Percentiles rank a stretch among this genome's conserved stretches.
phyloP scores from a whole-genome alignment of 805 yeast species.

The Candida morakotiae region DNA sequence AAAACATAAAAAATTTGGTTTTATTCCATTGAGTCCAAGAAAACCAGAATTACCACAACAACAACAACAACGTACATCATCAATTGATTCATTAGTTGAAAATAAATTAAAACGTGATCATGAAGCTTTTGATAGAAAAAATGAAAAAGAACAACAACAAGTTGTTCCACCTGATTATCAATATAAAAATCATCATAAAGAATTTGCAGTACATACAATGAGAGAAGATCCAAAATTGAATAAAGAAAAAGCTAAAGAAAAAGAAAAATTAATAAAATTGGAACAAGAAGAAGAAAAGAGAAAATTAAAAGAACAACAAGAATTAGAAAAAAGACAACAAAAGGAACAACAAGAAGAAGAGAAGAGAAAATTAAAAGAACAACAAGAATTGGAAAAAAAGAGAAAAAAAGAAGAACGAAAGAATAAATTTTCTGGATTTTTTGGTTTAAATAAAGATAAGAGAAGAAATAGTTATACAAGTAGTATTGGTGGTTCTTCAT shows the following conservation, averaged over 20 bases:
- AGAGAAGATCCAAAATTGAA: constrained; percentile 16
- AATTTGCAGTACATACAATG: constrained; percentile 29
- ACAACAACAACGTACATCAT: constrained; percentile 1
- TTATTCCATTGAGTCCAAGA: constrained; percentile 5
- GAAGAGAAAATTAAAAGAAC: constrained; percentile 4
- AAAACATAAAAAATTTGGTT: constrained; percentile 8
- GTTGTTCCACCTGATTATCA: constrained; percentile 11
- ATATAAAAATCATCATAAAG: constrained; percentile 30
- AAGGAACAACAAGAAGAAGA: constrained; percentile 7
- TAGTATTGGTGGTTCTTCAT: constrained; percentile 5
- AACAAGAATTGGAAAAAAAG: constrained; percentile 4
- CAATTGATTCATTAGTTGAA: constrained; percentile 7
- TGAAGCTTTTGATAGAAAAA: constrained; percentile 12
- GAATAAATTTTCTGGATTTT: constrained; percentile 1
- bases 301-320: constrained; percentile 5
- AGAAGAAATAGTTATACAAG: constrained; percentile 6
- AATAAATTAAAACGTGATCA: constrained; percentile 5
- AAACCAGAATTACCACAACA: no score
- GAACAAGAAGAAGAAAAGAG: constrained; percentile 6
- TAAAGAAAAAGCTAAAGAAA: constrained; percentile 12
- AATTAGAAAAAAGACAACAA: constrained; percentile 4
- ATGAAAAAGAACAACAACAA: constrained; percentile 9
- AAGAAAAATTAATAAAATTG: constrained; percentile 8
- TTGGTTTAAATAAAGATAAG: constrained; percentile 4
- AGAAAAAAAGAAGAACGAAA: constrained; percentile 4